A percentile compares a stretch with the other conserved stretches of the same genome.
Conservation (phyloP, 352 stramenopile species). For the Phytophthora brassicae region DNA sequence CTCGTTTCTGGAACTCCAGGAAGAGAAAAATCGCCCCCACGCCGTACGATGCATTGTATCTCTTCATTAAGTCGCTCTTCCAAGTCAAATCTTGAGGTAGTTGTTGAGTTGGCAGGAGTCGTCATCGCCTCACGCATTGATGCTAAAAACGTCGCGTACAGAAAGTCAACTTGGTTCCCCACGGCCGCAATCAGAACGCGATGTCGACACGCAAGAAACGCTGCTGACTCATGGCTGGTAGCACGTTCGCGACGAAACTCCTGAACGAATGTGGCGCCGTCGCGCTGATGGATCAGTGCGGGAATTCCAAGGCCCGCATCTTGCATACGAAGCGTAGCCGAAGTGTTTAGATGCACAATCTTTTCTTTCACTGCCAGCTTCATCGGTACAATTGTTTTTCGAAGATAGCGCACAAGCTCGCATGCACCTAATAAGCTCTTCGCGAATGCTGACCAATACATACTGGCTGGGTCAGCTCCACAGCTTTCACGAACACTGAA, state of each 20-base stretch:
- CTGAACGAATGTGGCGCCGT: slow-evolving; percentile 50
- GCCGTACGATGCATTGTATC: slow-evolving; percentile 44
- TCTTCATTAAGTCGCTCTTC: slow-evolving; percentile 55
- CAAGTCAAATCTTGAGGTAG: slow-evolving; percentile 34
- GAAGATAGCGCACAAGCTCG: slow-evolving; percentile 66
- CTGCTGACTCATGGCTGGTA: slow-evolving; percentile 31
- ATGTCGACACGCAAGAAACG: slow-evolving; percentile 47
- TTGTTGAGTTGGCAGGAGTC: slow-evolving; percentile 12
- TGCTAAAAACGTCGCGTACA: slow-evolving; percentile 52
- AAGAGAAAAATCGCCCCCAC: slow-evolving; percentile 42
- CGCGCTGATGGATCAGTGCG: slow-evolving; percentile 64
- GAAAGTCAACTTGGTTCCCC: slow-evolving; percentile 46
- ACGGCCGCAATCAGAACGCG: slow-evolving; percentile 37
- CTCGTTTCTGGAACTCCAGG: slow-evolving; percentile 45
- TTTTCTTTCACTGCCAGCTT: slow-evolving; percentile 52
- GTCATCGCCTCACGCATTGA: slow-evolving; percentile 36
- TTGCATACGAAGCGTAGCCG: slow-evolving; percentile 53
- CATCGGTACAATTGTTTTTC: slow-evolving; percentile 50
- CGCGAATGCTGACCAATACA: slow-evolving; percentile 80
- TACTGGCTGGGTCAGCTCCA: slow-evolving; percentile 13
- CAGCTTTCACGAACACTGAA: slow-evolving; percentile 35
- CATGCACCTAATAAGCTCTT: slow-evolving; percentile 70
- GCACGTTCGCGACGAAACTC: slow-evolving; percentile 40
- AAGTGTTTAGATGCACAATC: slow-evolving; percentile 56
- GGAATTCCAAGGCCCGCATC: slow-evolving; percentile 47